phyloP scores from a whole-genome alignment of 805 yeast genomes.

The Metahyphopichia silvanorum region DNA sequence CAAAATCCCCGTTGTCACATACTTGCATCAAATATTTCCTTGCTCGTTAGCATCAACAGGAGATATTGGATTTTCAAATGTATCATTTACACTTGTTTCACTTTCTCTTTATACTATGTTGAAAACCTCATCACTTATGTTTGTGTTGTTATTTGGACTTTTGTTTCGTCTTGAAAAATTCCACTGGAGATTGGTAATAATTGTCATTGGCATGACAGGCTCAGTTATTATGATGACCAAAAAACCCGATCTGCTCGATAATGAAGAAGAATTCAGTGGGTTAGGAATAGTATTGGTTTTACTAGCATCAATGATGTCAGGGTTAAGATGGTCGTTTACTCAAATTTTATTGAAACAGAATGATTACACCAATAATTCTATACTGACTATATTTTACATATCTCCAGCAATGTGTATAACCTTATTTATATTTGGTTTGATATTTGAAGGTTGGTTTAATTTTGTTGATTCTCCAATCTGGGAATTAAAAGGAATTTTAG shows the following conservation, averaged over 20 bases:
- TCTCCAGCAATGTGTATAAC: conserved; percentile 79
- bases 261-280: conserved; percentile 16
- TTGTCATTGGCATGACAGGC: conserved; percentile 73
- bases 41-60: conserved; percentile 88
- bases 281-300: conserved; percentile 75
- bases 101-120: conserved; percentile 89
- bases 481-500: conserved; percentile 53
- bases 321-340: conserved; percentile 93
- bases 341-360: conserved; percentile 71
- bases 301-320: conserved; percentile 76
- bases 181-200: conserved; percentile 60
- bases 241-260: conserved; percentile 13
- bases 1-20: conserved; percentile 19
- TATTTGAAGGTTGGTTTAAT: conserved; percentile 63
- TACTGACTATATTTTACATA: conserved; percentile 76
- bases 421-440: conserved; percentile 58
- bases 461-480: conserved; percentile 60
- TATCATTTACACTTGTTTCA: conserved; percentile 74
- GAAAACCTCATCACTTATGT: conserved; percentile 82
- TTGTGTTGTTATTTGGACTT: conserved; percentile 86
- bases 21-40: conserved; percentile 62
- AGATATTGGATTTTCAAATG: conserved; percentile 91
- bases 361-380: conserved; percentile 65
- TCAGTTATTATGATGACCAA: conserved; percentile 90
- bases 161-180: conserved; percentile 74